Evolutionary conservation across 2,329 filamentous ascomycete species (phyloP), one percentile per base, ranked within the genome.

Genomic region (Fusarium buxicola): DNA sequence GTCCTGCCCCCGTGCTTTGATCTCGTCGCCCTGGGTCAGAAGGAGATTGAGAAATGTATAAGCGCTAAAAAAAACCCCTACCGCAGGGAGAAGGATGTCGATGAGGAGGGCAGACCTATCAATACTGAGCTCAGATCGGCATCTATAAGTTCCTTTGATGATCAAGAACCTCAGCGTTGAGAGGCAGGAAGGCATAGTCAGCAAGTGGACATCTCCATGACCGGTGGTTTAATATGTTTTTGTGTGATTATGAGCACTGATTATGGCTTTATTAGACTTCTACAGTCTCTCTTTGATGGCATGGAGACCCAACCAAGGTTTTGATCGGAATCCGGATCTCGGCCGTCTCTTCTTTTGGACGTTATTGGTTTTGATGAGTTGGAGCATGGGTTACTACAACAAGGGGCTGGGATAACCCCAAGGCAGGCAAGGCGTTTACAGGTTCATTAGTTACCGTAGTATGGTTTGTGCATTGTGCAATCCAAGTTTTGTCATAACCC

Each of bases 1-100:
- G 32, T 74, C 9, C 72, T 87, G 5, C 82, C 83, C 2, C 71
- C 73, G 0, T 75, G 77, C 6, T 87, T 86, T 56, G 82, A 87
- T 60, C 69, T 74, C 5, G 80, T 87, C 13, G 72, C 75, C 10
- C 75, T 87, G 12, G 77, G 82, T 13, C 74, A 74, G 58, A 87
- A 86, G 72, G 84, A 86, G 71, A 72, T 73, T 34, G 63, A 73
- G 0, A 72, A 74, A 6, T 73, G 86, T 27, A 74, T 71, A 2
- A 70, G 63, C 3, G 65, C 73, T 8, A 78, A 80, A 51, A 83
- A 79, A 69, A 87, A 87, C 52, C 83, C 83, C 0, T 66, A 77
- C 44, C 78, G 84, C 21, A 75, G 24, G 53, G 84, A 85, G 66
- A 59, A 65, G 5, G 83, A 86, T 41, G 15, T 84, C 5, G 77